Evolutionary conservation across 1,284 basidiomycete species (phyloP).

Genomic region (Dichomitus squalens): DNA sequence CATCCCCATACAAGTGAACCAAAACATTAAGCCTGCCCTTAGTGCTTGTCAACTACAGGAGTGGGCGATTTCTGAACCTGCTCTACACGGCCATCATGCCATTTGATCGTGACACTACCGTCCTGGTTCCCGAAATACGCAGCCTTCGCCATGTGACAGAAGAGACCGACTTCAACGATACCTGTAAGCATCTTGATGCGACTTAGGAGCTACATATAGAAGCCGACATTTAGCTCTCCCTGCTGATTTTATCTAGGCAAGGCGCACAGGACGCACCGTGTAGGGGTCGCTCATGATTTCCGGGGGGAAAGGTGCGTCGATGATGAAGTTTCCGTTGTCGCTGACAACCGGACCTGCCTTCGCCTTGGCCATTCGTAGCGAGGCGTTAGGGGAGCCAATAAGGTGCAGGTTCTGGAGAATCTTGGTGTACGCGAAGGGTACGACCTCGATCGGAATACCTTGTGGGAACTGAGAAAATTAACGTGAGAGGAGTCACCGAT

Average conservation of each 20-base stretch:
- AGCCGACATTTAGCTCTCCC: no score
- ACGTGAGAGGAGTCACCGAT: not conserved
- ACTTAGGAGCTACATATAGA: conserved; percentile 72
- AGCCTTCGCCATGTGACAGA: conserved; percentile 91
- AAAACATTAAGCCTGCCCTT: no score
- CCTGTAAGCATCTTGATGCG: conserved; percentile 91
- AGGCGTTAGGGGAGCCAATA: conserved; percentile 65
- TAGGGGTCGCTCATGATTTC: conserved; percentile 73
- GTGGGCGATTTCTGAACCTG: conserved; percentile 24
- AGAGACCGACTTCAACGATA: conserved; percentile 96
- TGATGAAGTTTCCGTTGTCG: conserved; percentile 95
- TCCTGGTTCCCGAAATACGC: conserved; percentile 96
- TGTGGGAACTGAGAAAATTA: conserved; percentile 67
- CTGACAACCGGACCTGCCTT: conserved; percentile 95
- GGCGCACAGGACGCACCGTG: conserved; percentile 65
- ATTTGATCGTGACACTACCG: conserved; percentile 56
- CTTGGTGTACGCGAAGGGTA: conserved; percentile 93
- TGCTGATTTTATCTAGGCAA: no score
- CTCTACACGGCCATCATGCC: conserved; percentile 49
- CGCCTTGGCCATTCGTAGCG: conserved; percentile 80
- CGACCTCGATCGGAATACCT: conserved; percentile 96
- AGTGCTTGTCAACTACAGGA: no score
- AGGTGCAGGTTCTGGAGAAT: conserved; percentile 73
- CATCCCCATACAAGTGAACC: no score
- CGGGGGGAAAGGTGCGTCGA: conserved; percentile 86